phyloP scores from a whole-genome alignment of 768 basidiomycete species.

The Cubamyces sp. region DNA sequence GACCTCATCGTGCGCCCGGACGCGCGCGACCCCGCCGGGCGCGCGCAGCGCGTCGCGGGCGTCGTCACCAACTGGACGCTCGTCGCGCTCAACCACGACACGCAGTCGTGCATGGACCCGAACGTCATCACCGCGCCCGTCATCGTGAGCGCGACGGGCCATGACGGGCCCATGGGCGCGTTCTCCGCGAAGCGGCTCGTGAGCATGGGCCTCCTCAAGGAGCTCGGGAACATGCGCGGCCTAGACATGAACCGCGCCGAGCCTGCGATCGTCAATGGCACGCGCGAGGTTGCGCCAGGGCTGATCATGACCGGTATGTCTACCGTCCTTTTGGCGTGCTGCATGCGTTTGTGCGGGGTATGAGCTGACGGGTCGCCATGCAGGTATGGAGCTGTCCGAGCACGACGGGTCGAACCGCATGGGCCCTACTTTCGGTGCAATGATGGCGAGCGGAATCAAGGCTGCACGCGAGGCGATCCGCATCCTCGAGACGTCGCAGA shows the following conservation, averaged over 20 bases:
- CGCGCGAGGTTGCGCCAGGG: conserved; percentile 76
- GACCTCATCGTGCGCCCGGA: conserved; percentile 73
- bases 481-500: conserved; percentile 36
- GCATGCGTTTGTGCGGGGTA: not conserved
- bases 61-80: conserved; percentile 61
- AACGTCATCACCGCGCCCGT: conserved; percentile 83
- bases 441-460: conserved; percentile 74
- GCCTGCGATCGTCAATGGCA: conserved; percentile 77
- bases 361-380: conserved; percentile 18
- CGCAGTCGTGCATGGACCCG: conserved; percentile 71
- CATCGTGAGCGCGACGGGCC: conserved; percentile 71
- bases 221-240: conserved; percentile 79
- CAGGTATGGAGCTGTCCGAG: conserved; percentile 83
- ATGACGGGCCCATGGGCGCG: conserved; percentile 81
- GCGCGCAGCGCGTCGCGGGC: conserved; percentile 51
- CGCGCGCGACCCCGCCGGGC: conserved; percentile 34
- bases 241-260: conserved; percentile 85
- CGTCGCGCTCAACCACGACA: conserved; percentile 65
- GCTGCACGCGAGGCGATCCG: conserved; percentile 43
- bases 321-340: not conserved
- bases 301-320: conserved; percentile 71
- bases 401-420: conserved; percentile 76
- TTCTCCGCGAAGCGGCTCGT: conserved; percentile 82
- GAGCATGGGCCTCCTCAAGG: conserved; percentile 71
- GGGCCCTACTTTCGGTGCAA: conserved; percentile 77